Base-by-base conservation (phyloP, 306 rosid species). In the barrel medic (Medicago truncatula) region DNA sequence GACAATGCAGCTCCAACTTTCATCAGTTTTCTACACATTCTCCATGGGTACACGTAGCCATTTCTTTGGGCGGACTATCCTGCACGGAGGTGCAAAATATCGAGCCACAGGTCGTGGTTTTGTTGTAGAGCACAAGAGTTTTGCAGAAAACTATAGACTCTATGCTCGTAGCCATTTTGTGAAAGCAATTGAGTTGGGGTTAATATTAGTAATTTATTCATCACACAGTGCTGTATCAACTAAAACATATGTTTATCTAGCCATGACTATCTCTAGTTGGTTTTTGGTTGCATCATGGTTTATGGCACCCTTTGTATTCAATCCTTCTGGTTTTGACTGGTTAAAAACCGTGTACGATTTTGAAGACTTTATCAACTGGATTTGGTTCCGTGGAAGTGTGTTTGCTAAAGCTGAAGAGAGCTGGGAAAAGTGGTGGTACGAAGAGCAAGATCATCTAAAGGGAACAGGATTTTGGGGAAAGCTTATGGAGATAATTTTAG, bases 391-490 rank as follows among this genome's bases (percentile, higher is more conserved):
- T 6, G 96, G 90, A 53, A 88, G 97, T 54, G 86, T 93, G 68
- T 91, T 91, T 75, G 97, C 96, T 63, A 91, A 91, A 85, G 91
- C 96, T 79, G 98, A 91, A 80, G 88, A 91, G 76, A 91, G 98
- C 79, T 93, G 98, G 98, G 97, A 91, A 82, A 89, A 86, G 76
- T 93, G 98, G 98, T 93, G 98, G 97, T 88, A 89, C 15, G 98
- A 93, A 78, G 97, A 91, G 78, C 97, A 91, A 79, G 97, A 89
- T 80, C 98, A 93, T 82, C 80, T 93, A 28, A 88, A 70, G 84
- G 66, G 76, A 25, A 93, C 96, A 31, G 98, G 98, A 17, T 9
- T 83, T 15, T 85, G 91, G 97, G 98, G 96, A 54, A 89, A 89
- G 87, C 13, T 93, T 70, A n/a, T 84, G 73, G 97, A 93, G 86